phyloP scores from a whole-genome alignment of 345 rosid species.

The Heritiera littoralis region DNA sequence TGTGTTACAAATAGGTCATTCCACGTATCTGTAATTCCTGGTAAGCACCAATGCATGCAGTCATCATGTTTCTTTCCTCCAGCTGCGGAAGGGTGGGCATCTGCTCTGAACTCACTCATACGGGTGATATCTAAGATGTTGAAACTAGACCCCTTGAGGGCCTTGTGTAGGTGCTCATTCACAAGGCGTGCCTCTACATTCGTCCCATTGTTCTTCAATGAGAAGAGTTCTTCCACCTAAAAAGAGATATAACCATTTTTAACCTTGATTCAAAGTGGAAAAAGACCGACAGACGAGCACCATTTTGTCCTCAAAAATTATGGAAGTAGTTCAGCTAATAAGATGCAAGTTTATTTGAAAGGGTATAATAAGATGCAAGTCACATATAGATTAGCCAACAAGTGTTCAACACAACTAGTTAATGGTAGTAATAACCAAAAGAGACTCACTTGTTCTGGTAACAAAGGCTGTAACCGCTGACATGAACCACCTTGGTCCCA shows the following conservation, averaged over 20 bases:
- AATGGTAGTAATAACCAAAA: neutral
- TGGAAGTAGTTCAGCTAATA: neutral
- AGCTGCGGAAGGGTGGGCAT: conserved; percentile 77
- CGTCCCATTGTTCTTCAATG: conserved; percentile 62
- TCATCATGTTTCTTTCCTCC: conserved; percentile 82
- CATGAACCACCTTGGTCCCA: conserved; percentile 99
- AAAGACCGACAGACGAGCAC: neutral
- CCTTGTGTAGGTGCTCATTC: conserved; percentile 61
- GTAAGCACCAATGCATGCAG: conserved; percentile 99
- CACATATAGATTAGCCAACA: neutral
- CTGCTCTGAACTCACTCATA: conserved; percentile 92
- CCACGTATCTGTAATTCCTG: conserved; percentile 87
- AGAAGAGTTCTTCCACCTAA: conserved; percentile 77
- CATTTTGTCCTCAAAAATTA: neutral
- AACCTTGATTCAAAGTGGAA: neutral
- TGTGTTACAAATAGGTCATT: conserved; percentile 61
- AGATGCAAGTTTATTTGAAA: neutral
- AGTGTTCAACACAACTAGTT: neutral
- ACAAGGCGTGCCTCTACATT: conserved; percentile 74
- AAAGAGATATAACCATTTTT: neutral
- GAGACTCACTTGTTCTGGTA: conserved; percentile 56
- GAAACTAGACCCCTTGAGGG: conserved; percentile 53
- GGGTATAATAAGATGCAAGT: neutral
- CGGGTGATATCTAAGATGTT: conserved; percentile 69
- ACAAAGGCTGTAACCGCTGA: conserved; percentile 52